Percentiles rank a stretch among this genome's conserved stretches.
Conservation (phyloP, 441 rosid genomes). For the Corymbia citriodora region DNA sequence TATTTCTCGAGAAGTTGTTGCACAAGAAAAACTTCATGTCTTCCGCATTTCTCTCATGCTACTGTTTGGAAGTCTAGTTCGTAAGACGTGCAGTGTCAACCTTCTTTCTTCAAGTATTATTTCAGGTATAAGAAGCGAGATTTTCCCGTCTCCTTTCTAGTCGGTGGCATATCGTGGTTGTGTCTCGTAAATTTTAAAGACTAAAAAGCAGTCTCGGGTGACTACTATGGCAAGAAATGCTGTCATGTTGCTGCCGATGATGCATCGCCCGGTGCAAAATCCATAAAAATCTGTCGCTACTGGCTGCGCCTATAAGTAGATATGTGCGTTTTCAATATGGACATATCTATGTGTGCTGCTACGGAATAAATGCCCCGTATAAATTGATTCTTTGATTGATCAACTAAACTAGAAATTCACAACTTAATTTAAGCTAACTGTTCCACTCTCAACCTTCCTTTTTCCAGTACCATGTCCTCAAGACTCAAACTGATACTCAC, state of each 20-base stretch:
- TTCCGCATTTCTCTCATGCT: neutral
- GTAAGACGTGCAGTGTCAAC: neutral
- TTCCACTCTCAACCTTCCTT: neutral
- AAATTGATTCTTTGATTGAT: neutral
- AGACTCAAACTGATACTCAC: conserved; percentile 36
- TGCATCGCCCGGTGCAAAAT: neutral
- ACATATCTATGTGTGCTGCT: neutral
- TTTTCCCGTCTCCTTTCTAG: neutral
- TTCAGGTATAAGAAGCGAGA: neutral
- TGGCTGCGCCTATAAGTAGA: neutral
- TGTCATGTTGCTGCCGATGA: neutral
- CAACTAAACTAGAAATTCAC: neutral
- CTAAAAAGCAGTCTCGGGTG: neutral
- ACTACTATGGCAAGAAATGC: neutral
- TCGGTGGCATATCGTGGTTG: neutral
- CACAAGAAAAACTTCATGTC: neutral
- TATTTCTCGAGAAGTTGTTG: neutral
- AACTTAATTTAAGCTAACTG: neutral
- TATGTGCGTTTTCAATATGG: neutral
- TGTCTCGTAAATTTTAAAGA: neutral
- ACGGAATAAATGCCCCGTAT: neutral
- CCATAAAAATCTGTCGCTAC: neutral
- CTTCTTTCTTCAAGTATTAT: neutral
- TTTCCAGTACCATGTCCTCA: conserved; percentile 40
- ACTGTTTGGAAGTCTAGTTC: neutral